A percentile compares a stretch with the other conserved stretches of the same genome.
Evolutionary conservation across 2,329 filamentous ascomycete species (phyloP).

Genomic region (Hypoxylon sp.): DNA sequence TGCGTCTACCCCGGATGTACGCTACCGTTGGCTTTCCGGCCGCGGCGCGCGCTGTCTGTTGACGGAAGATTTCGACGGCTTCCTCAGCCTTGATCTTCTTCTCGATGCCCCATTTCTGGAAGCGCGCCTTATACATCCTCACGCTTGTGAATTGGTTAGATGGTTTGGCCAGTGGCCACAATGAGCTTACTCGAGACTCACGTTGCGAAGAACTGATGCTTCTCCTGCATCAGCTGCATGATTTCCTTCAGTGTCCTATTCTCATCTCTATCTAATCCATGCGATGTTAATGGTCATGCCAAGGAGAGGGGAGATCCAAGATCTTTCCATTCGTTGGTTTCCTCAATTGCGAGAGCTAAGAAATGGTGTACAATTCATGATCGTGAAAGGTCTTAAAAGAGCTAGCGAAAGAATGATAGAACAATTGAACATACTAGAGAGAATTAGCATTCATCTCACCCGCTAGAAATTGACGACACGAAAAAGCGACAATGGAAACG

Average conservation of each 20-base stretch:
- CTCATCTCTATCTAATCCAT: slow-evolving; percentile 46
- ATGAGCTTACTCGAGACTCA: slow-evolving; percentile 39
- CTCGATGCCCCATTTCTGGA: slow-evolving; percentile 54
- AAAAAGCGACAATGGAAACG: not conserved
- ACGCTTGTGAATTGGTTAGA: slow-evolving; percentile 45
- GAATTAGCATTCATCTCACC: slow-evolving; percentile 17
- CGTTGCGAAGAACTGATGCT: slow-evolving; percentile 68
- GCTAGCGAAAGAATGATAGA: slow-evolving; percentile 1
- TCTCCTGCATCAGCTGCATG: slow-evolving; percentile 51
- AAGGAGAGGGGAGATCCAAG: not conserved
- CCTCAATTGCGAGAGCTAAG: slow-evolving; percentile 5
- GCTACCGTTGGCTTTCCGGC: slow-evolving; percentile 51
- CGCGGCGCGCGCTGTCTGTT: slow-evolving; percentile 51
- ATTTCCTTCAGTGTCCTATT: slow-evolving; percentile 54
- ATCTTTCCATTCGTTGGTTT: not conserved
- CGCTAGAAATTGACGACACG: not conserved
- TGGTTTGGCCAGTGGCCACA: slow-evolving; percentile 15
- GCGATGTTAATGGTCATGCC: slow-evolving; percentile 17
- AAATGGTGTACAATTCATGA: slow-evolving; percentile 13
- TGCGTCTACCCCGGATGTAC: slow-evolving; percentile 51
- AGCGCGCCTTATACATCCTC: slow-evolving; percentile 54
- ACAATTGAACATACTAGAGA: slow-evolving; percentile 32
- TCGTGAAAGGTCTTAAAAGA: slow-evolving; percentile 2
- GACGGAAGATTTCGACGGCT: slow-evolving; percentile 53
- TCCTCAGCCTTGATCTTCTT: slow-evolving; percentile 54